Base-by-base conservation (phyloP, 805 yeast genomes). In the Yamadazyma takamatsuzukensis region DNA sequence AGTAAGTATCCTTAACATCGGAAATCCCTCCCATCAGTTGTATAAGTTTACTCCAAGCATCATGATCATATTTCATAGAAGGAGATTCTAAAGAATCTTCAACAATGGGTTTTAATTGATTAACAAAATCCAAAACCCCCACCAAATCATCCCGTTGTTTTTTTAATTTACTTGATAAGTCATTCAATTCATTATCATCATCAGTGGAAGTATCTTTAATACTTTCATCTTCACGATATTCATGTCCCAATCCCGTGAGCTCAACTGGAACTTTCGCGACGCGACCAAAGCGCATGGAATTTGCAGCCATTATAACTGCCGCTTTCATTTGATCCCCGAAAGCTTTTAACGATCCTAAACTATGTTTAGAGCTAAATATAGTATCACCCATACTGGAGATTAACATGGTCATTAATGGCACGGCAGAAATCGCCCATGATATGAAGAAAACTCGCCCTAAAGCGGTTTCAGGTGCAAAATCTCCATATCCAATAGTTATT, bases 401-500 rank as follows among this genome's bases (percentile, higher is more conserved):
- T 35, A 86, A 65, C 12, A 81, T 79, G 2, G 95, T 83, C 94
- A 87, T 86, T 32, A 86, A 64, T 1, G 96, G 96, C 15, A 88
- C 80, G 0, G 96, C 95, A 5, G 78, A 63, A 14, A 88, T 52
- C 0, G 88, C 82, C 96, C 96, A 88, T 7, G 77, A 57, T 6
- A 84, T 76, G 47, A 87, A 87, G 44, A 86, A 76, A 1, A 81
- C 72, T 25, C 82, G 60, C 1, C 95, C 94, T 5, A 83, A 80
- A 1, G 78, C 58, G 0, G 79, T 56, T 2, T 30, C 36, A 1
- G 95, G 95, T 1, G 76, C 65, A 44, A 64, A 78, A 49, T 80
- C 88, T 18, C 96, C 96, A 55, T 83, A 86, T 1, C 96, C 96
- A 35, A 88, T 82, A 0, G 96, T 84, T 5, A 86, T 58, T 32